phyloP scores from a whole-genome alignment of 2,329 filamentous ascomycete species.

The Aureobasidium lini region DNA sequence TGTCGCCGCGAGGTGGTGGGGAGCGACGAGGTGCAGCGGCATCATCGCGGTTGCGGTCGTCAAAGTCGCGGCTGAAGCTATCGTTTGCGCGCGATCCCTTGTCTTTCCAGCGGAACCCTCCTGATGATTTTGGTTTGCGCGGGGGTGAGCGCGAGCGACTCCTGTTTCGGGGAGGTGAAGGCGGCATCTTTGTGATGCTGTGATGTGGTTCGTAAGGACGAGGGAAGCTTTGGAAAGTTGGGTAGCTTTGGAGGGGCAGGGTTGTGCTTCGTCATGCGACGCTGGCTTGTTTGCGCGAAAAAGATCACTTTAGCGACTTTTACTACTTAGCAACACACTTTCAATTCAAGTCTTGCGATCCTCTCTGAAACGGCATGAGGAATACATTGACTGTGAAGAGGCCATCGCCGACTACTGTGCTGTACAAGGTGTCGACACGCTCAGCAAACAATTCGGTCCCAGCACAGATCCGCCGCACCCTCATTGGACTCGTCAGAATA shows the following conservation, averaged over 20 bases:
- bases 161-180: neutral
- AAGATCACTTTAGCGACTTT: neutral
- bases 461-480: slow-evolving; percentile 36
- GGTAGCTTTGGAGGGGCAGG: neutral
- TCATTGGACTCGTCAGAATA: slow-evolving; percentile 39
- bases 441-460: slow-evolving; percentile 44
- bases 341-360: neutral
- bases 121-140: slow-evolving; percentile 25
- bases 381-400: slow-evolving; percentile 27
- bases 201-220: neutral
- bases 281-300: neutral
- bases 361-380: neutral
- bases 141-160: slow-evolving; percentile 26
- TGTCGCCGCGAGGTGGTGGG: slow-evolving; percentile 20
- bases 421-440: slow-evolving; percentile 83
- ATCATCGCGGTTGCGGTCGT: slow-evolving; percentile 24
- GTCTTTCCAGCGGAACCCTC: slow-evolving; percentile 32
- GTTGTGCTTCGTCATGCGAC: neutral
- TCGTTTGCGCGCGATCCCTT: slow-evolving; percentile 21
- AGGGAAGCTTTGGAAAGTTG: neutral
- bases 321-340: neutral
- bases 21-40: slow-evolving; percentile 23
- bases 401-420: slow-evolving; percentile 72
- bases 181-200: slow-evolving; percentile 1
- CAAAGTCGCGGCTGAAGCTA: slow-evolving; percentile 20